Conservation (phyloP, 1,284 basidiomycete species). For the Mrakiaceae sp. region DNA sequence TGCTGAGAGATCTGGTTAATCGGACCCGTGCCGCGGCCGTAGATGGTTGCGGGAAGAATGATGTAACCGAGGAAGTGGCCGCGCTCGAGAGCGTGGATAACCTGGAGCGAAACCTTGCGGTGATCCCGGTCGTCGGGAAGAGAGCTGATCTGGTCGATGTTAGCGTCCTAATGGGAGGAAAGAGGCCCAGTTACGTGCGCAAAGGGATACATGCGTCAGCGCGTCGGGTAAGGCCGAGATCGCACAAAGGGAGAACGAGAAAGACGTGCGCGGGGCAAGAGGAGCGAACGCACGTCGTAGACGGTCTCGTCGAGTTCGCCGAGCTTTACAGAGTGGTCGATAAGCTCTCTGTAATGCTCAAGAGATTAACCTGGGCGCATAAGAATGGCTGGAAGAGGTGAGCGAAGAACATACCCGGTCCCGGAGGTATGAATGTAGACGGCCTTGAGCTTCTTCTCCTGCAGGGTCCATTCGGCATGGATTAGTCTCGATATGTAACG, state of each 20-base stretch:
- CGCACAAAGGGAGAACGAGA: not conserved
- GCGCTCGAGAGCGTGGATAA: constrained; percentile 10
- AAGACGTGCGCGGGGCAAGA: not conserved
- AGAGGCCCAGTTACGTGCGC: too few species aligned
- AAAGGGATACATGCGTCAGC: too few species aligned
- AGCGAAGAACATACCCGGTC: too few species aligned
- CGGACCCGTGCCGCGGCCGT: constrained; percentile 8
- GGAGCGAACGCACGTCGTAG: not conserved
- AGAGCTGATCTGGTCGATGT: not conserved
- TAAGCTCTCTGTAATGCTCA: too few species aligned
- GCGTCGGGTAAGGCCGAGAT: too few species aligned
- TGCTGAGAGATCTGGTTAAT: constrained; percentile 11
- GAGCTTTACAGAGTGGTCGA: too few species aligned
- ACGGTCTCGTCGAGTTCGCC: constrained; percentile 13
- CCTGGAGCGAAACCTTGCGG: constrained; percentile 9
- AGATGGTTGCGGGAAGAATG: constrained; percentile 16
- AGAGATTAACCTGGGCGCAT: too few species aligned
- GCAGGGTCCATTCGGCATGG: not conserved
- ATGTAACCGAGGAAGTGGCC: constrained; percentile 15
- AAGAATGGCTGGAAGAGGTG: too few species aligned
- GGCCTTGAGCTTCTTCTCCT: constrained; percentile 6
- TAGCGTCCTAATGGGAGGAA: not conserved
- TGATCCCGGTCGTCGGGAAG: constrained; percentile 2
- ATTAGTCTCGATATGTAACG: too few species aligned
- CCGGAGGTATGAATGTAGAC: constrained; percentile 13